These are phyloP conservation scores for Hymenoscyphus repandus DNA, from an alignment of 2,329 filamentous ascomycete species.

Conservation along the genomic window DNA sequence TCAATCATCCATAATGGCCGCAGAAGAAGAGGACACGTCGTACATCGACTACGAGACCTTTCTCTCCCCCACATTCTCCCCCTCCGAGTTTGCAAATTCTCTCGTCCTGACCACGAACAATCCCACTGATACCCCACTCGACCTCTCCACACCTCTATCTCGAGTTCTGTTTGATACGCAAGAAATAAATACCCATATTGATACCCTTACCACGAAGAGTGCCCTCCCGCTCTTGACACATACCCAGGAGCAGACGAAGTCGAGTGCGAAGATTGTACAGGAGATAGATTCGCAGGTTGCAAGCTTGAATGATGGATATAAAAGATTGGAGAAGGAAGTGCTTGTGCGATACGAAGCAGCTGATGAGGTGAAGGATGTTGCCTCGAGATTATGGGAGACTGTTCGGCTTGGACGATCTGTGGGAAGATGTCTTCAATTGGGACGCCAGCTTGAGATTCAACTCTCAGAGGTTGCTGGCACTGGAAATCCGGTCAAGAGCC, in stretches of 20 bases:
- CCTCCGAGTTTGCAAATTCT: conserved; percentile 78
- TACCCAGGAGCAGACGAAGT: conserved; percentile 67
- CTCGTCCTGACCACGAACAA: conserved; percentile 91
- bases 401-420: conserved; percentile 72
- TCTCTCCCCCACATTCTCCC: conserved; percentile 74
- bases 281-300: conserved; percentile 77
- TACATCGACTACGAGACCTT: conserved; percentile 98
- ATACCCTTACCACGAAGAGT: conserved; percentile 77
- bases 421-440: conserved; percentile 72
- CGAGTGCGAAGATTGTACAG: conserved; percentile 65
- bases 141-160: conserved; percentile 89
- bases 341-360: conserved; percentile 80
- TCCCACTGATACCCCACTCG: conserved; percentile 79
- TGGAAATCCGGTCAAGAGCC: conserved; percentile 32
- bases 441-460: conserved; percentile 82
- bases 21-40: conserved; percentile 56
- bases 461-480: conserved; percentile 57
- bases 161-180: conserved; percentile 94
- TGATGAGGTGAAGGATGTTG: conserved; percentile 72
- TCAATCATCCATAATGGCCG: conserved; percentile 13
- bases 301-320: conserved; percentile 78
- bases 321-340: conserved; percentile 80
- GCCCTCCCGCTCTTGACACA: conserved; percentile 76
- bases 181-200: conserved; percentile 94
- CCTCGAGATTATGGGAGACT: conserved; percentile 74